phyloP scores from a whole-genome alignment of 2,329 filamentous ascomycete genomes.

The Cladophialophora immunda region DNA sequence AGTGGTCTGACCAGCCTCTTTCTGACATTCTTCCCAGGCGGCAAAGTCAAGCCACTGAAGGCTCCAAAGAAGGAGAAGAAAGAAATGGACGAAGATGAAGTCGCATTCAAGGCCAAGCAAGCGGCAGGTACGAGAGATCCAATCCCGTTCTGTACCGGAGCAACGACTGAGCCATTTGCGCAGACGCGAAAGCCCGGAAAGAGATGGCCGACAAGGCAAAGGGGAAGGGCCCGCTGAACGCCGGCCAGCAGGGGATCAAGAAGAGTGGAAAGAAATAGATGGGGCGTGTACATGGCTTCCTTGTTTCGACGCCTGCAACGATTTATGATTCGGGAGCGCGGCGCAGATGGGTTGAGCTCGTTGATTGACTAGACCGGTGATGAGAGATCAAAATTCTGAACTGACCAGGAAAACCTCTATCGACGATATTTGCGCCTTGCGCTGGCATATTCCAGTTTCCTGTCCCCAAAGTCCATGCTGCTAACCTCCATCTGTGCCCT shows the following conservation, averaged over 20 bases:
- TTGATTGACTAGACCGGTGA: neutral
- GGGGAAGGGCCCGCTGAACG: conserved; percentile 88
- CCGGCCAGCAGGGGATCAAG: conserved; percentile 89
- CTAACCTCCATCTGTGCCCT: neutral
- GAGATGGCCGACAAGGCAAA: conserved; percentile 82
- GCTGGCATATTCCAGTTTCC: neutral
- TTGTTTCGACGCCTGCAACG: conserved; percentile 15
- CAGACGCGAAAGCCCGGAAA: conserved; percentile 86
- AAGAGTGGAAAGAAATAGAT: conserved; percentile 88
- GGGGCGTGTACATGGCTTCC: neutral
- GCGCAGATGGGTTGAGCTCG: conserved; percentile 27
- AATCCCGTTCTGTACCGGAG: neutral
- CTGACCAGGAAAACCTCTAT: neutral
- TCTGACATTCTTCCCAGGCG: conserved; percentile 61
- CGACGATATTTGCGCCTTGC: neutral
- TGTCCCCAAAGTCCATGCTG: neutral
- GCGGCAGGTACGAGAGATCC: conserved; percentile 71
- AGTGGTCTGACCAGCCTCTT: neutral
- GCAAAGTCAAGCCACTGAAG: conserved; percentile 88
- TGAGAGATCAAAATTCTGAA: conserved; percentile 3
- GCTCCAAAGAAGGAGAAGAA: conserved; percentile 83
- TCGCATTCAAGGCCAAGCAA: conserved; percentile 84
- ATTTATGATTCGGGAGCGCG: conserved; percentile 28
- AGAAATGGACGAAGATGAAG: conserved; percentile 87
- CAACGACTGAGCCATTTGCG: conserved; percentile 26